Percentiles rank a stretch among this genome's conserved stretches.
phyloP scores from a whole-genome alignment of 805 yeast genomes.

The Hagleromyces aurorensis region DNA sequence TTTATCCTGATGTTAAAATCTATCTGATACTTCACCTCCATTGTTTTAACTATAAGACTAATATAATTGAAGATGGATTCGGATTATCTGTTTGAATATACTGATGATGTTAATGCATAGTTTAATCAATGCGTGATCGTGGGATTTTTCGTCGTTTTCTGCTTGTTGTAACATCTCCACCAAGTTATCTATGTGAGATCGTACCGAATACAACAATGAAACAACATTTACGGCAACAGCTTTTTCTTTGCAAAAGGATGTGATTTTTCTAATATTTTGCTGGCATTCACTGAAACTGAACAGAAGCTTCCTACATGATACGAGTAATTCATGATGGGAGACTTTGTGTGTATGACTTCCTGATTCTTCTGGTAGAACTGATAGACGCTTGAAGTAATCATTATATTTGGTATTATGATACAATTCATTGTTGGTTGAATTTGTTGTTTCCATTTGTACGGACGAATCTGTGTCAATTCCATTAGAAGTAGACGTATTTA shows the following conservation, averaged over 20 bases:
- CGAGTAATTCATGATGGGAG: slow-evolving; percentile 28
- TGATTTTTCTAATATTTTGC: slow-evolving; percentile 46
- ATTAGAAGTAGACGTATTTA: slow-evolving; percentile 2
- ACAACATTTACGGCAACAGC: slow-evolving; percentile 47
- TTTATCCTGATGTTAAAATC: no score
- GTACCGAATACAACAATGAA: slow-evolving; percentile 42
- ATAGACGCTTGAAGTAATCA: slow-evolving; percentile 58
- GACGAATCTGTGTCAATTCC: slow-evolving; percentile 7
- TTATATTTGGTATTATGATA: slow-evolving; percentile 39
- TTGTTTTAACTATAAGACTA: no score
- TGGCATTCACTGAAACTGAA: slow-evolving; percentile 61
- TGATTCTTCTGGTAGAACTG: slow-evolving; percentile 50
- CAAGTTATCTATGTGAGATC: slow-evolving; percentile 47
- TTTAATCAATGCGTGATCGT: slow-evolving; percentile 33
- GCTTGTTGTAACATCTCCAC: slow-evolving; percentile 48
- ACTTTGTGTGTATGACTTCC: slow-evolving; percentile 19
- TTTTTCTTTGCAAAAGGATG: slow-evolving; percentile 51
- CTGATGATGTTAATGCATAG: slow-evolving; percentile 33
- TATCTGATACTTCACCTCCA: no score
- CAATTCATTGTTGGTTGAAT: slow-evolving; percentile 15
- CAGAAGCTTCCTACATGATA: slow-evolving; percentile 47
- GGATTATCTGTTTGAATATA: slow-evolving; percentile 46
- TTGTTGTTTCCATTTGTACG: slow-evolving; percentile 2
- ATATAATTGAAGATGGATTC: no score
- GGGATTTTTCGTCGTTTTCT: slow-evolving; percentile 35